Conservation (phyloP, 345 rosid species). For the Brassica nigra region DNA sequence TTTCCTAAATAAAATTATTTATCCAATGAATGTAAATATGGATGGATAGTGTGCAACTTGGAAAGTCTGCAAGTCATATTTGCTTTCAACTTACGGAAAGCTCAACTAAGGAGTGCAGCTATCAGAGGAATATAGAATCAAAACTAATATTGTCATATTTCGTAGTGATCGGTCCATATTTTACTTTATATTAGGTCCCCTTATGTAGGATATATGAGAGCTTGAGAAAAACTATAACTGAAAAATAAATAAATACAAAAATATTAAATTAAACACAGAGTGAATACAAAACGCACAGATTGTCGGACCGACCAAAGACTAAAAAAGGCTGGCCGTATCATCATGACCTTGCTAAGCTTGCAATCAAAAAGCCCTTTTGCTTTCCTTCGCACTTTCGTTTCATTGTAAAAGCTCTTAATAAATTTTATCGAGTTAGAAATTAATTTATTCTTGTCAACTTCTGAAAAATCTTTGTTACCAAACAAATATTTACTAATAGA, state of each 20-base stretch:
- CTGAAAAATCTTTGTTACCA: background rate
- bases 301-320: constrained; percentile 96
- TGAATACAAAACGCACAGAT: constrained; percentile 75
- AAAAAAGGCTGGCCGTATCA: constrained; percentile 61
- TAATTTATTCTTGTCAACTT: background rate
- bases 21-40: background rate
- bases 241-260: background rate
- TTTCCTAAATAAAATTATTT: background rate
- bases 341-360: constrained; percentile 70
- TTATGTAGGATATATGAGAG: constrained; percentile 21
- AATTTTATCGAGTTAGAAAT: background rate
- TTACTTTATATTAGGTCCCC: constrained; percentile 25
- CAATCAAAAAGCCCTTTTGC: constrained; percentile 44
- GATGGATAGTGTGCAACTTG: constrained; percentile 32
- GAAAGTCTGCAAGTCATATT: constrained; percentile 38
- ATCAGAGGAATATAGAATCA: constrained; percentile 28
- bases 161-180: constrained; percentile 18
- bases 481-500: background rate
- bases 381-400: constrained; percentile 33
- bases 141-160: constrained; percentile 4
- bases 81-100: constrained; percentile 49
- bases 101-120: constrained; percentile 59
- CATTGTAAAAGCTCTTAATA: constrained; percentile 14
- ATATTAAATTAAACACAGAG: constrained; percentile 49
- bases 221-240: constrained; percentile 32